A percentile compares a stretch with the other conserved stretches of the same genome.
These are phyloP conservation scores for Casaregolazyma suthepensis DNA, from an alignment of 1,139 yeast species.

Conservation along the genomic window DNA sequence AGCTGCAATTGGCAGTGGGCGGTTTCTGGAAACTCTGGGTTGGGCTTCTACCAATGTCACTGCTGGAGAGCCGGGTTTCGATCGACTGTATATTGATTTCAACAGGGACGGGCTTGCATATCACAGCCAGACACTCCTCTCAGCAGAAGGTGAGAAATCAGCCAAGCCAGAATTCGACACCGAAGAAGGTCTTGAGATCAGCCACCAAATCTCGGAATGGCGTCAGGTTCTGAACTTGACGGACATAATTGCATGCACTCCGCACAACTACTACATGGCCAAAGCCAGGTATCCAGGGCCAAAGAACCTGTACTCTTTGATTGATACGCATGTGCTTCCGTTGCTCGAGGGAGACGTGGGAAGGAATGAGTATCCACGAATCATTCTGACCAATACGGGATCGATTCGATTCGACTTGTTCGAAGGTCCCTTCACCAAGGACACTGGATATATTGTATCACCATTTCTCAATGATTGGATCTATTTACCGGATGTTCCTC, in stretches of 20 bases:
- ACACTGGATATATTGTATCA: conserved; percentile 75
- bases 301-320: conserved; percentile 53
- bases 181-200: conserved; percentile 44
- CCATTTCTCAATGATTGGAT: conserved; percentile 84
- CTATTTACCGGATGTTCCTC: conserved; percentile 47
- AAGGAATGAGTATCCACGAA: conserved; percentile 40
- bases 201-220: conserved; percentile 40
- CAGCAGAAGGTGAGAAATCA: conserved; percentile 13
- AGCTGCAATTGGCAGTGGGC: conserved; percentile 81
- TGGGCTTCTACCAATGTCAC: conserved; percentile 58
- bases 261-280: conserved; percentile 58
- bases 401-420: conserved; percentile 83
- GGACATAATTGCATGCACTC: conserved; percentile 56
- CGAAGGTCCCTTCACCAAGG: conserved; percentile 77
- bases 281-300: conserved; percentile 61
- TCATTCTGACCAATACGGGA: conserved; percentile 77
- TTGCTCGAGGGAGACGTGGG: conserved; percentile 36
- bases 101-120: conserved; percentile 60
- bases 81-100: conserved; percentile 75
- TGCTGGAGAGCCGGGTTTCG: conserved; percentile 28
- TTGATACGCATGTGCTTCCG: conserved; percentile 55
- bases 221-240: conserved; percentile 52
- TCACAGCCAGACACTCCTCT: conserved; percentile 44
- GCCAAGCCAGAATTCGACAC: conserved; percentile 37
- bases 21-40: conserved; percentile 90